Evolutionary conservation across 345 rosid species (phyloP).

Genomic region (Mallotus nudiflorus): DNA sequence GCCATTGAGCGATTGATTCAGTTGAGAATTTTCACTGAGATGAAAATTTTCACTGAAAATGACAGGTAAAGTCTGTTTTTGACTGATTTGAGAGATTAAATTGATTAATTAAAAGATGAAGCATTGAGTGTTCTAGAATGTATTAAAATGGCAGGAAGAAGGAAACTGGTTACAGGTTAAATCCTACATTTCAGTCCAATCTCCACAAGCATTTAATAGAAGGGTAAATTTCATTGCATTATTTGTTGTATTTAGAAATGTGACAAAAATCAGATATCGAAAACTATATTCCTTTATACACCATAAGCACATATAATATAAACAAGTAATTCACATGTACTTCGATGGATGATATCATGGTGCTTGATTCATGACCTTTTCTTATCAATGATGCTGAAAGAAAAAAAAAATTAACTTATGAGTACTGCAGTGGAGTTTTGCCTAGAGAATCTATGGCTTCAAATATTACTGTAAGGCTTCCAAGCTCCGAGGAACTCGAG

Average conservation of each 20-base stretch:
- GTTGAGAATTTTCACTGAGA: constrained; percentile 57
- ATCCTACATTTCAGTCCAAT: constrained; percentile 71
- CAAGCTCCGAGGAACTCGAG: constrained; percentile 76
- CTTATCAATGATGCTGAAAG: neutral
- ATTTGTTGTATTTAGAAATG: too few relatives aligned
- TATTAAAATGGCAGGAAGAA: constrained; percentile 52
- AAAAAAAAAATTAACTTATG: constrained; percentile 8
- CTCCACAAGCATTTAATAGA: constrained; percentile 68
- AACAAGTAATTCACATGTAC: neutral
- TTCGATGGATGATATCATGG: constrained; percentile 8
- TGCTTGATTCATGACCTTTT: constrained; percentile 12
- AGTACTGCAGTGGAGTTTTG: constrained; percentile 67
- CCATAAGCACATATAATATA: too few relatives aligned
- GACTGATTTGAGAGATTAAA: too few relatives aligned
- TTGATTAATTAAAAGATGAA: neutral
- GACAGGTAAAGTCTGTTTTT: constrained; percentile 44
- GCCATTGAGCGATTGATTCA: constrained; percentile 78
- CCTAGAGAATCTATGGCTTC: constrained; percentile 88
- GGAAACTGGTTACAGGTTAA: constrained; percentile 63
- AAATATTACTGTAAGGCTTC: constrained; percentile 57
- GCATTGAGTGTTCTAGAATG: neutral
- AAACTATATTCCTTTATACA: too few relatives aligned
- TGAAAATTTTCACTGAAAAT: too few relatives aligned
- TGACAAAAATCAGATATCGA: too few relatives aligned
- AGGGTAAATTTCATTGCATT: constrained; percentile 50